Conservation (phyloP, 2,329 filamentous ascomycete genomes). For the Calonectria pteridis region DNA sequence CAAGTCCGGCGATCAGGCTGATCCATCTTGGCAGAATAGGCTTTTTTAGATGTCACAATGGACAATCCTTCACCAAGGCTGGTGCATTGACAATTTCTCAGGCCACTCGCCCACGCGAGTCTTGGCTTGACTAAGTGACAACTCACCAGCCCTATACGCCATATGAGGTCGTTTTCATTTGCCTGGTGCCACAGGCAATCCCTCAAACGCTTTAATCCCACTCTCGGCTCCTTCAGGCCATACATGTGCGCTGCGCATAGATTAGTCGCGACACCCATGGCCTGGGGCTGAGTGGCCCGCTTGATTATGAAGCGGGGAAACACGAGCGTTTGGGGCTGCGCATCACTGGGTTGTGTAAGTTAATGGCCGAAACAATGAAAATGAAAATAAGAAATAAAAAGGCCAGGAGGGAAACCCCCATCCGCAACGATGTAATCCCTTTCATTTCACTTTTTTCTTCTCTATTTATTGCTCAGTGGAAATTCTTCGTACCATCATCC, state of each 20-base stretch:
- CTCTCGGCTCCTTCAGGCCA: background rate
- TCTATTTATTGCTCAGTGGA: background rate
- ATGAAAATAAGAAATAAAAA: background rate
- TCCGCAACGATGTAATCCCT: no score
- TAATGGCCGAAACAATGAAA: background rate
- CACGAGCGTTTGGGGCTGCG: background rate
- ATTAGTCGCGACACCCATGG: background rate
- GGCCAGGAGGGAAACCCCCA: no score
- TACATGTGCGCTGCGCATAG: constrained; percentile 18
- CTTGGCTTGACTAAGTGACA: background rate
- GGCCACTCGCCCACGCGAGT: background rate
- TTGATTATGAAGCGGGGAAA: background rate
- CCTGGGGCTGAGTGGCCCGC: background rate
- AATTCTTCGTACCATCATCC: background rate
- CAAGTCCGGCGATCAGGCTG: background rate
- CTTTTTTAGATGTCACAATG: background rate
- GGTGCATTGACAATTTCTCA: background rate
- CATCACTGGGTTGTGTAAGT: background rate
- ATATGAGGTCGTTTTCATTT: background rate
- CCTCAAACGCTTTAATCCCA: background rate
- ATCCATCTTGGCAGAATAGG: background rate
- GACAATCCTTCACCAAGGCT: background rate
- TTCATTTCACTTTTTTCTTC: background rate
- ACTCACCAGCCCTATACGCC: constrained; percentile 12
- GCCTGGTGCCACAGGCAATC: background rate